These are phyloP conservation scores for Syzygium aromaticum DNA, from an alignment of 345 rosid genomes.

Conservation along the genomic window DNA sequence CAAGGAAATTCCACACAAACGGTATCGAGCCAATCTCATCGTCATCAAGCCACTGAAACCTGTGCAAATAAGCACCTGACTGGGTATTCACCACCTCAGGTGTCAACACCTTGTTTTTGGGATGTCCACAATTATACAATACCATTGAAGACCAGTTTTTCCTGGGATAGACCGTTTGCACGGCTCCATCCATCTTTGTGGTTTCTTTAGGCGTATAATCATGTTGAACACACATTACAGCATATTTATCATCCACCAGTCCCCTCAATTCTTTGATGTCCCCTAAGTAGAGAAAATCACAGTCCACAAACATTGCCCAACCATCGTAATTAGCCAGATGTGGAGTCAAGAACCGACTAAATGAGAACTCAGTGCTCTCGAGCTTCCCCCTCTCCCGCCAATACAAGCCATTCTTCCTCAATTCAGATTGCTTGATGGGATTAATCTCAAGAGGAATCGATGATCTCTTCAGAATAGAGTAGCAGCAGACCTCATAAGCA, in stretches of 20 bases:
- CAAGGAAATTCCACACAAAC: conserved; percentile 89
- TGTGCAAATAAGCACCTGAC: conserved; percentile 82
- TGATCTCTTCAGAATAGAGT: conserved; percentile 63
- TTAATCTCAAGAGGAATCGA: conserved; percentile 75
- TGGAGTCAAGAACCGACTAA: conserved; percentile 84
- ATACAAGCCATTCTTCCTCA: conserved; percentile 56
- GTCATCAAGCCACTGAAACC: conserved; percentile 97
- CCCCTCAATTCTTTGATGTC: conserved; percentile 77
- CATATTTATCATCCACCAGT: conserved; percentile 77
- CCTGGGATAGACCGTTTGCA: conserved; percentile 89
- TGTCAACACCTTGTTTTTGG: conserved; percentile 63
- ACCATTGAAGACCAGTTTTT: conserved; percentile 99
- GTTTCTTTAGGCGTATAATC: conserved; percentile 88
- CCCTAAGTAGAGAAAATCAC: conserved; percentile 80
- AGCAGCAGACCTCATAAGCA: conserved; percentile 77
- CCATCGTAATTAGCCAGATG: conserved; percentile 66
- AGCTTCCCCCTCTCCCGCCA: conserved; percentile 73
- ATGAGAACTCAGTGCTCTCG: conserved; percentile 99
- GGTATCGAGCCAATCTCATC: conserved; percentile 83
- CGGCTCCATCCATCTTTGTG: conserved; percentile 95
- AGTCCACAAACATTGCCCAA: conserved; percentile 98
- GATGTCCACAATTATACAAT: conserved; percentile 85
- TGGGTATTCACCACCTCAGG: conserved; percentile 69
- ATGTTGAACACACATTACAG: conserved; percentile 93
- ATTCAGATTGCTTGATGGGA: conserved; percentile 80